Evolutionary conservation across 129 eudicot genomes (phyloP).

Genomic region (Pseudognaphalium luteoalbum): DNA sequence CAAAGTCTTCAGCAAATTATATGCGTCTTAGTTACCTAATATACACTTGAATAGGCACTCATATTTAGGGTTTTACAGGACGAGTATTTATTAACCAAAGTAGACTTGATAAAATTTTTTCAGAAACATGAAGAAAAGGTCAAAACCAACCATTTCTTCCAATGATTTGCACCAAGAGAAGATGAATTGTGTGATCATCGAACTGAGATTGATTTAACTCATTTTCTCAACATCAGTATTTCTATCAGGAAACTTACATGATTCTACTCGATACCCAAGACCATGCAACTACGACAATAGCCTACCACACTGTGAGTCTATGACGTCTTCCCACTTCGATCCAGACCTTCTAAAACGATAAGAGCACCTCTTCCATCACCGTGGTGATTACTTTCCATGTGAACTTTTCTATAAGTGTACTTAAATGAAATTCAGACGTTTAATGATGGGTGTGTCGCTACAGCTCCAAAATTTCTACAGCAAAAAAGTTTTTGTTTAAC

Average conservation of each 20-base stretch:
- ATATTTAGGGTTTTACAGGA: too few relatives aligned
- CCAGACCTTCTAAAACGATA: slow-evolving; percentile 82
- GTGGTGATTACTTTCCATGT: slow-evolving; percentile 42
- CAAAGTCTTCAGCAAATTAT: too few relatives aligned
- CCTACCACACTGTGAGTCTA: slow-evolving; percentile 37
- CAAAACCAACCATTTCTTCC: slow-evolving; percentile 81
- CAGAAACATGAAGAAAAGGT: not conserved
- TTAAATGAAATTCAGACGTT: slow-evolving; percentile 29
- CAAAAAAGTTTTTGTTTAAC: not conserved
- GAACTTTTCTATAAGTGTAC: slow-evolving; percentile 42
- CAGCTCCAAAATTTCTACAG: slow-evolving; percentile 35
- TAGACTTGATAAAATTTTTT: too few relatives aligned
- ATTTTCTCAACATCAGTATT: slow-evolving; percentile 73
- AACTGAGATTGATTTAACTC: slow-evolving; percentile 73
- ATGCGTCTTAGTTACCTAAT: too few relatives aligned
- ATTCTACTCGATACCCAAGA: slow-evolving; percentile 56
- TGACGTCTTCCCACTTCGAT: slow-evolving; percentile 86
- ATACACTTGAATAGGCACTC: too few relatives aligned
- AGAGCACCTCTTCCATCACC: slow-evolving; percentile 67
- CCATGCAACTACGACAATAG: slow-evolving; percentile 45
- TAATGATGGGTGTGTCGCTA: slow-evolving; percentile 32
- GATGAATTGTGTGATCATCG: slow-evolving; percentile 80
- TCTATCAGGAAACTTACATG: slow-evolving; percentile 88
- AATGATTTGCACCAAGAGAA: slow-evolving; percentile 85
- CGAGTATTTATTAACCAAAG: too few relatives aligned